Percentiles rank a stretch among this genome's conserved stretches.
Conservation (phyloP, 108 stramenopile genomes). For the Skeletonema potamos region DNA sequence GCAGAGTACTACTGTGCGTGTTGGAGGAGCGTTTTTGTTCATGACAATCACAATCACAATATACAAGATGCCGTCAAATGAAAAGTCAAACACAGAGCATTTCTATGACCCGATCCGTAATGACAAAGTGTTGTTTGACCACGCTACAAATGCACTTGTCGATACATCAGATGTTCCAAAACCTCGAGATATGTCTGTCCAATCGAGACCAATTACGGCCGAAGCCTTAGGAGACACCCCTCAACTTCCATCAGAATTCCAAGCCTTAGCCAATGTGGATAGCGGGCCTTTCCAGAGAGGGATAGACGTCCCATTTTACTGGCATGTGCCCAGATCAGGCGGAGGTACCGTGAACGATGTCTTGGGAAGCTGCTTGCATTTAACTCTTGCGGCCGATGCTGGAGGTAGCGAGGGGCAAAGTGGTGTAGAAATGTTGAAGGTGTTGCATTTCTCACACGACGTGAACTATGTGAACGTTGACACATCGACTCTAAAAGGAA, state of each 20-base stretch:
- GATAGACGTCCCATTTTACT: constrained; percentile 48
- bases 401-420: constrained; percentile 27
- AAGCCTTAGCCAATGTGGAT: constrained; percentile 26
- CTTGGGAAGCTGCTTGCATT: constrained; percentile 43
- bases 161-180: neutral
- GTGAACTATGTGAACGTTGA: constrained; percentile 54
- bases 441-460: constrained; percentile 27
- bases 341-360: constrained; percentile 58
- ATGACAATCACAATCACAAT: constrained; percentile 10
- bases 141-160: constrained; percentile 3
- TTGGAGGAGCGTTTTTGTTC: constrained; percentile 1
- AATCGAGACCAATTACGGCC: neutral
- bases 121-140: constrained; percentile 2
- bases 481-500: constrained; percentile 53
- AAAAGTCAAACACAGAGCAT: neutral
- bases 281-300: constrained; percentile 33
- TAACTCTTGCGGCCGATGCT: constrained; percentile 45
- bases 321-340: constrained; percentile 54
- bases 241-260: constrained; percentile 26
- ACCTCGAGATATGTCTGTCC: neutral
- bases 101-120: neutral
- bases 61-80: constrained; percentile 5
- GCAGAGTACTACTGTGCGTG: neutral
- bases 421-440: constrained; percentile 21
- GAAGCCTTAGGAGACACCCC: neutral